Base-by-base conservation (phyloP, 371 early-diverging fungal species). In the Capillidium rhysosporum region DNA sequence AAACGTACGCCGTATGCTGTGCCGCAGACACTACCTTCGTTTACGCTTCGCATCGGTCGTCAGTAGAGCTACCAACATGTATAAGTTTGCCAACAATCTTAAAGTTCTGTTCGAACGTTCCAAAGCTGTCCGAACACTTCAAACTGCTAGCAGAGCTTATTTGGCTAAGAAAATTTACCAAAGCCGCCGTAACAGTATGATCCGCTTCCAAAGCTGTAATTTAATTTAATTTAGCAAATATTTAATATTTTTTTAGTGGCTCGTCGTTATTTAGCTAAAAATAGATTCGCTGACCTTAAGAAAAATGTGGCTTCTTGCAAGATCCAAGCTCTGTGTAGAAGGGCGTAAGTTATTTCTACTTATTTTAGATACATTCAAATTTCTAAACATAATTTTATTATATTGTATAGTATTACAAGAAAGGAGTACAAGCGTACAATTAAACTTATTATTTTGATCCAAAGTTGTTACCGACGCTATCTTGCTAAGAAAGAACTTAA, bases 381-480 rank as follows among this genome's bases (percentile, higher is more conserved):
- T 29, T 30, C 47, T 31, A 34, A 34, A 34, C 34, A 34, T 34
- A 34, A 7, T 34, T 34, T n/a, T n/a, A n/a, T n/a, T 34, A 12
- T 34, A 4, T 7, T 34, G 4, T 51, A 18, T 51, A 51, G 70
- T 60, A 57, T 65, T 48, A 79, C 76, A 0, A 80, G 90, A 31
- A 69, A 71, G 46, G 58, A 56, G 28, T 81, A 71, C 61, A 52
- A 66, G 46, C 69, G 64, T 20, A 63, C 69, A 34, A 49, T 71
- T n/a, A 59, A 65, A 26, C 62, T 72, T 34, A 65, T 91, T 41
- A 67, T 84, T 26, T 64, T 78, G 43, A 59, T 90, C 34, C 98
- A 98, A 66, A 73, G 84, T 5, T 76, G 76, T 40, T 61, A 84
- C 20, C 86, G 96, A 46, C 77, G 85, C n/a, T 71, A 67, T 31